Evolutionary conservation across 805 yeast species (phyloP).

Genomic region (Ogataea methanolica): DNA sequence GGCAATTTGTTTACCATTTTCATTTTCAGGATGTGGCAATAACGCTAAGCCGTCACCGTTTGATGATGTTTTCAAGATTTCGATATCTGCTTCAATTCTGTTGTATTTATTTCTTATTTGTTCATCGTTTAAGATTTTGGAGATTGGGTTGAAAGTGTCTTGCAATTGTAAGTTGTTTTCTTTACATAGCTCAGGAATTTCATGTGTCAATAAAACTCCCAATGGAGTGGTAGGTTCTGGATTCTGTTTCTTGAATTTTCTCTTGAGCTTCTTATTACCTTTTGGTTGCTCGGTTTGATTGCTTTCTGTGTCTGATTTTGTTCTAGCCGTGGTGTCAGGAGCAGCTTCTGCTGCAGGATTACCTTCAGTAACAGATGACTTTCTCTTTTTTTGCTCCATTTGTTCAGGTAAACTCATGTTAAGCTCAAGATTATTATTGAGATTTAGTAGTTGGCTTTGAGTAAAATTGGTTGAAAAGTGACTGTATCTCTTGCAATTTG

Average conservation of each 20-base stretch:
- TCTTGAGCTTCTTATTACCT: constrained; percentile 15
- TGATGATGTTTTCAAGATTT: constrained; percentile 56
- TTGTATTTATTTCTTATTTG: constrained; percentile 39
- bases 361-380: neutral
- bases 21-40: constrained; percentile 53
- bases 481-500: neutral
- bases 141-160: constrained; percentile 62
- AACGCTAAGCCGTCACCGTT: constrained; percentile 87
- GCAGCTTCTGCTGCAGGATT: too few relatives aligned
- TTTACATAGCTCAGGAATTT: constrained; percentile 56
- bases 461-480: neutral
- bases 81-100: constrained; percentile 53
- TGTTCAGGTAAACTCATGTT: neutral
- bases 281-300: neutral
- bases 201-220: constrained; percentile 67
- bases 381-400: neutral
- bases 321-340: neutral
- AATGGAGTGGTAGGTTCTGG: constrained; percentile 75
- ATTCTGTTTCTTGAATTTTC: constrained; percentile 57
- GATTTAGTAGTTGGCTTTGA: too few relatives aligned
- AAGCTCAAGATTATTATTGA: neutral
- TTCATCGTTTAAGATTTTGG: constrained; percentile 55
- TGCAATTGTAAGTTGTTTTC: constrained; percentile 38
- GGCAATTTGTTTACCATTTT: constrained; percentile 49
- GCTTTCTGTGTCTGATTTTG: neutral